Conservation (phyloP, 306 rosid species). For the Cucumis cinereus region DNA sequence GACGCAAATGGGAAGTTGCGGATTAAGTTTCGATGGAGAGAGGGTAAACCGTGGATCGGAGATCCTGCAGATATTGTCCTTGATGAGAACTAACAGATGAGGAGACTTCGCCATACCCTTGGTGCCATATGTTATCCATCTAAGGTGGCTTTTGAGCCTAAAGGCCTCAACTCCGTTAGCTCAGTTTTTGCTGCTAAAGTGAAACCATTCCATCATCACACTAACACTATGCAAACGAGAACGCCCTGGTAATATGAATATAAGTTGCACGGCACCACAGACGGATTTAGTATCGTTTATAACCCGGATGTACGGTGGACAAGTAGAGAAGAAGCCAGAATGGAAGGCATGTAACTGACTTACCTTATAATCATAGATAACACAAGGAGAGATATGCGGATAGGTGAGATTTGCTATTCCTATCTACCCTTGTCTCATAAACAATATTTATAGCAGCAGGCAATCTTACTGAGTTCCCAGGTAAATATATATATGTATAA, state of each 20-base stretch:
- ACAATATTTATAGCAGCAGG: background rate
- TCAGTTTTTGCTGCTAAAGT: background rate
- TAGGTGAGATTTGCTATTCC: background rate
- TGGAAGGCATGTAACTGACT: background rate
- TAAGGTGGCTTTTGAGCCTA: background rate
- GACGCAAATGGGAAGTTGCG: conserved; percentile 92
- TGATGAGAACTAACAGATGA: conserved; percentile 29
- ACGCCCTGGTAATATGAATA: background rate
- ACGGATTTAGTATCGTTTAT: background rate
- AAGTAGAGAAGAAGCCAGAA: background rate
- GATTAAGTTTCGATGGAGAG: conserved; percentile 92
- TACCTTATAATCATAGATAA: background rate
- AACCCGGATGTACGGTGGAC: background rate
- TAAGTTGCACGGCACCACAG: background rate
- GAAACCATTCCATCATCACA: background rate
- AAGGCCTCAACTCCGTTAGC: background rate
- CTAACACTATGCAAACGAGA: background rate
- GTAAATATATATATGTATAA: background rate
- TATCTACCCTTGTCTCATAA: background rate
- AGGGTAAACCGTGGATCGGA: conserved; percentile 95
- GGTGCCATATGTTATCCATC: background rate
- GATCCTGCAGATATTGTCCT: conserved; percentile 86
- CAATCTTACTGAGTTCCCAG: background rate
- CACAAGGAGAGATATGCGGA: background rate
- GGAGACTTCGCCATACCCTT: background rate